These are phyloP conservation scores for Colletotrichum camelliae DNA, from an alignment of 2,329 filamentous ascomycete genomes.

Conservation along the genomic window DNA sequence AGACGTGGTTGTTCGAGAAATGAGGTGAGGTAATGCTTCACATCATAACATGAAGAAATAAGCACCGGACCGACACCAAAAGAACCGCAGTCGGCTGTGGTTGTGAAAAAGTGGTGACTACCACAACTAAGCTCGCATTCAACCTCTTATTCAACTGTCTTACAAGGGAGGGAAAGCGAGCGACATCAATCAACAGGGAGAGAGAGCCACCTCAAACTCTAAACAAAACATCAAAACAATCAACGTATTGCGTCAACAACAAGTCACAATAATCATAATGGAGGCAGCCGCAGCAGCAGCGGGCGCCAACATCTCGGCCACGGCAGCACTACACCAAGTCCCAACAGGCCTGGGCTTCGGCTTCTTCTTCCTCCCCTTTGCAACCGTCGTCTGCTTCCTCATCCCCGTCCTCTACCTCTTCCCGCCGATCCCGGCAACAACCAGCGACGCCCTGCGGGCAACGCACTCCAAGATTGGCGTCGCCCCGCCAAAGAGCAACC, in stretches of 20 bases:
- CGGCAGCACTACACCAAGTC: background rate
- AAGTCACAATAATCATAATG: background rate
- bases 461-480: conserved; percentile 58
- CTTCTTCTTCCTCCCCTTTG: conserved; percentile 42
- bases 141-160: background rate
- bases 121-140: background rate
- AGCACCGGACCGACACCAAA: background rate
- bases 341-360: conserved; percentile 26
- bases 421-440: conserved; percentile 57
- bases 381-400: conserved; percentile 55
- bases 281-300: background rate
- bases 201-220: background rate
- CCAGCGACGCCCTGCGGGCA: conserved; percentile 58
- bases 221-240: background rate
- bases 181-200: background rate
- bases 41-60: background rate
- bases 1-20: conserved; percentile 4
- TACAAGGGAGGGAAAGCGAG: conserved; percentile 1
- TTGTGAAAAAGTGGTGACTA: background rate
- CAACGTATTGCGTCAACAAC: background rate
- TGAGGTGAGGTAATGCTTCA: background rate
- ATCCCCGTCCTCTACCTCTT: conserved; percentile 60
- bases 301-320: background rate
- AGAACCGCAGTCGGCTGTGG: background rate
- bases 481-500: conserved; percentile 40